Conservation (phyloP, 345 rosid species). For the Eucalyptus decipiens region DNA sequence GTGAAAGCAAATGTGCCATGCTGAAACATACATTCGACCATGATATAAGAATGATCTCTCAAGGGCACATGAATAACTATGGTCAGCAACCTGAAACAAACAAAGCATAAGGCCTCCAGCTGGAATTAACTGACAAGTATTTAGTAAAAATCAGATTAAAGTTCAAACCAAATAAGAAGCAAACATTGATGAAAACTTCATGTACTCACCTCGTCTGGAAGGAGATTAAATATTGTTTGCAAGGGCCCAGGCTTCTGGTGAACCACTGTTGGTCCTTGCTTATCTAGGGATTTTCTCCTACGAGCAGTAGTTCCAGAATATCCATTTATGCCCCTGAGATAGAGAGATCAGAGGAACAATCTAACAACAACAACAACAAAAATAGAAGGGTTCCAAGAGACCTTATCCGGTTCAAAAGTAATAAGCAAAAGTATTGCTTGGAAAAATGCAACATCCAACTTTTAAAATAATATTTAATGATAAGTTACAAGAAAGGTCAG, state of each 20-base stretch:
- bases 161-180: neutral
- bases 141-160: neutral
- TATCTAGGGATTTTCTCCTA: conserved; percentile 58
- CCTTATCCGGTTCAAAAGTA: neutral
- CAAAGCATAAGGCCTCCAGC: neutral
- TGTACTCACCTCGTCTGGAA: conserved; percentile 75
- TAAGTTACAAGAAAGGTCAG: neutral
- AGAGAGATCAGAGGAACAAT: neutral
- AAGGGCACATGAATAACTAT: conserved; percentile 90
- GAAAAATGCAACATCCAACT: neutral
- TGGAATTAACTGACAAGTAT: neutral
- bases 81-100: conserved; percentile 66
- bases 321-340: conserved; percentile 49
- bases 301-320: conserved; percentile 62
- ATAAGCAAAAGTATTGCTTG: neutral
- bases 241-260: conserved; percentile 94
- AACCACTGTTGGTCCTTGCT: conserved; percentile 88
- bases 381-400: neutral
- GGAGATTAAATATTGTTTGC: conserved; percentile 88
- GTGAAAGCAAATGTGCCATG: conserved; percentile 99
- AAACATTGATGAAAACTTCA: neutral
- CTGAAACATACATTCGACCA: conserved; percentile 96
- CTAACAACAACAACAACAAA: neutral
- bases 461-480: neutral
- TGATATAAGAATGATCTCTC: conserved; percentile 98